These are phyloP conservation scores for Lignosus rhinocerotis DNA, from an alignment of 1,284 basidiomycete genomes.

Conservation along the genomic window DNA sequence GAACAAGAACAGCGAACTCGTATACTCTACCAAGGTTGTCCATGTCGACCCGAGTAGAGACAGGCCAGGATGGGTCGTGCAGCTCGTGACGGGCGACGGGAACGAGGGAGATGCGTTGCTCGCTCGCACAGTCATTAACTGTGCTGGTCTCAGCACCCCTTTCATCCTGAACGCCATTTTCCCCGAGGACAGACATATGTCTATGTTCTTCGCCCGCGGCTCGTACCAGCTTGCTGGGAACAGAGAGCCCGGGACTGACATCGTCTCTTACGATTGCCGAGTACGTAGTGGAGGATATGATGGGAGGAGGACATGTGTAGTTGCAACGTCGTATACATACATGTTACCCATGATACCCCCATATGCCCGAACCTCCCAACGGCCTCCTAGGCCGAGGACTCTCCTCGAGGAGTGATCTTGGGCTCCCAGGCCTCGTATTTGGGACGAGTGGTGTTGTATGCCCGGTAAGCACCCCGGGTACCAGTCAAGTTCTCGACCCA, in stretches of 20 bases:
- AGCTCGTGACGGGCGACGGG: constrained; percentile 53
- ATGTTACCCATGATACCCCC: not conserved
- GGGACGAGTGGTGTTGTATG: constrained; percentile 84
- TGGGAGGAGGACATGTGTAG: constrained; percentile 31
- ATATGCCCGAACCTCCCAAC: not conserved
- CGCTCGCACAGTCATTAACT: constrained; percentile 86
- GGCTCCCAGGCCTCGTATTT: constrained; percentile 88
- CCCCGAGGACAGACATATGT: constrained; percentile 52
- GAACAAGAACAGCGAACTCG: constrained; percentile 72
- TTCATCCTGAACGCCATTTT: constrained; percentile 75
- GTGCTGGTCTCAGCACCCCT: constrained; percentile 80
- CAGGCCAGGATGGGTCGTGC: constrained; percentile 68
- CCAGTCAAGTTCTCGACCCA: constrained; percentile 89
- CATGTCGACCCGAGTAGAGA: constrained; percentile 50
- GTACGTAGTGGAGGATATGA: constrained; percentile 61
- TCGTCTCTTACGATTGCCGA: constrained; percentile 76
- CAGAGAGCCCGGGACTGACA: constrained; percentile 79
- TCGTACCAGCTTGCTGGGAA: constrained; percentile 83
- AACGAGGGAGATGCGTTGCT: constrained; percentile 71
- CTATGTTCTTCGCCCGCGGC: constrained; percentile 78
- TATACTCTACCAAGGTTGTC: constrained; percentile 85
- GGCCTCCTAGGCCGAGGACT: constrained; percentile 13
- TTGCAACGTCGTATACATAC: not conserved
- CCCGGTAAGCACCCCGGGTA: constrained; percentile 83
- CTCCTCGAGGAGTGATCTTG: constrained; percentile 55